These are phyloP conservation scores for Ceratocystis cacaofunesta DNA, from an alignment of 2,329 filamentous ascomycete genomes.

Conservation along the genomic window DNA sequence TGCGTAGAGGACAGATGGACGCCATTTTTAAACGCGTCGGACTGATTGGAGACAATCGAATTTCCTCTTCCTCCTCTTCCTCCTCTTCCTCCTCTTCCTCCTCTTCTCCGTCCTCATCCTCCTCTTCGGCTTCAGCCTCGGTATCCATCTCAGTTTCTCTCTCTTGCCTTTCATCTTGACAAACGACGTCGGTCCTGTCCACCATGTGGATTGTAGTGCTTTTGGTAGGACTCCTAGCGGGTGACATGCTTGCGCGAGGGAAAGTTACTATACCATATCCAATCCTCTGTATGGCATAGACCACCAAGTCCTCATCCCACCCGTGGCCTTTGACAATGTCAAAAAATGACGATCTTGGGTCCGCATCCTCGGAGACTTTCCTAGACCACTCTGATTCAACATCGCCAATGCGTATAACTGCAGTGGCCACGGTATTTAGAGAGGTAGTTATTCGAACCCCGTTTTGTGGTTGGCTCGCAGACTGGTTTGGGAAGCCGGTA, in stretches of 20 bases:
- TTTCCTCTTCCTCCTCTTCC: neutral
- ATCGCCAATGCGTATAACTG: conserved; percentile 35
- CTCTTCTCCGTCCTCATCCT: neutral
- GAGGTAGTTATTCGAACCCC: conserved; percentile 25
- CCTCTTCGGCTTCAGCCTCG: neutral
- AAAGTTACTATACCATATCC: conserved; percentile 11
- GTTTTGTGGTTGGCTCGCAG: conserved; percentile 1
- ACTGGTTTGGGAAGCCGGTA: conserved; percentile 34
- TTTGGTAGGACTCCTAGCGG: neutral
- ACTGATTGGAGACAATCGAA: conserved; percentile 14
- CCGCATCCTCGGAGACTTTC: conserved; percentile 21
- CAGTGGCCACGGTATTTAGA: conserved; percentile 38
- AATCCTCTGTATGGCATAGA: conserved; percentile 13
- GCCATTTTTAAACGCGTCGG: conserved; percentile 12
- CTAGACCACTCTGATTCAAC: conserved; percentile 36
- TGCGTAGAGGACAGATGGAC: conserved; percentile 13
- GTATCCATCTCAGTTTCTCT: too few relatives aligned
- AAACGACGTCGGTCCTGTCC: neutral
- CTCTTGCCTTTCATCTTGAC: neutral
- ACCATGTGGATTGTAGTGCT: neutral
- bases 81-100: neutral
- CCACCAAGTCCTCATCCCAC: conserved; percentile 11
- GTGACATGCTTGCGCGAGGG: neutral
- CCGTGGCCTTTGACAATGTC: conserved; percentile 14
- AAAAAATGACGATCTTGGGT: conserved; percentile 26